Conservation (phyloP, 192 early-diverging fungal genomes). For the Coemansia sp. region DNA sequence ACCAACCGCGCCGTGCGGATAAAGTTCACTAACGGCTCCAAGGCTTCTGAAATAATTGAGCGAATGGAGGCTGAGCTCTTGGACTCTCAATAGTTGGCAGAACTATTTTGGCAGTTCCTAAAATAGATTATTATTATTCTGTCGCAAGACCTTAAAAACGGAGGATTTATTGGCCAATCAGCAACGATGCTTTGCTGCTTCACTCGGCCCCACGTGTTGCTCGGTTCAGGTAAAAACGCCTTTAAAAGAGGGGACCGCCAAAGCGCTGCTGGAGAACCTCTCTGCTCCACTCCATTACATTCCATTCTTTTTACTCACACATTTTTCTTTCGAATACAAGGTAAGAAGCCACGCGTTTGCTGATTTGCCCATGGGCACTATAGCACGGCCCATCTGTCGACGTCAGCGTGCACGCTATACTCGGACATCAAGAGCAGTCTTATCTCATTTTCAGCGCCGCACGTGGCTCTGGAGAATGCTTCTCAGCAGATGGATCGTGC, state of each 20-base stretch:
- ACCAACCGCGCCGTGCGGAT: constrained; percentile 21
- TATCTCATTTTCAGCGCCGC: not conserved
- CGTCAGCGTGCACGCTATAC: constrained; percentile 6
- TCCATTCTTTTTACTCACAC: not conserved
- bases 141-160: not conserved
- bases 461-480: constrained; percentile 2
- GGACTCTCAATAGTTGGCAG: not conserved
- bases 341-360: not conserved
- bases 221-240: not conserved
- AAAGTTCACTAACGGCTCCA: constrained; percentile 28
- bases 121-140: not conserved
- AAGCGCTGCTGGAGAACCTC: not conserved
- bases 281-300: not conserved
- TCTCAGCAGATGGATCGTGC: constrained; percentile 6
- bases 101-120: not conserved
- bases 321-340: not conserved
- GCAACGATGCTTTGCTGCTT: not conserved
- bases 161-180: not conserved
- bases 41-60: constrained; percentile 26
- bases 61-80: constrained; percentile 26
- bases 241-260: not conserved
- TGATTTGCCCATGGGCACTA: constrained; percentile 3
- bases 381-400: not conserved
- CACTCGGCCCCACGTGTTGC: not conserved
- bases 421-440: not conserved